Base-by-base conservation (phyloP, 192 early-diverging fungal genomes). In the Coemansia furcata region DNA sequence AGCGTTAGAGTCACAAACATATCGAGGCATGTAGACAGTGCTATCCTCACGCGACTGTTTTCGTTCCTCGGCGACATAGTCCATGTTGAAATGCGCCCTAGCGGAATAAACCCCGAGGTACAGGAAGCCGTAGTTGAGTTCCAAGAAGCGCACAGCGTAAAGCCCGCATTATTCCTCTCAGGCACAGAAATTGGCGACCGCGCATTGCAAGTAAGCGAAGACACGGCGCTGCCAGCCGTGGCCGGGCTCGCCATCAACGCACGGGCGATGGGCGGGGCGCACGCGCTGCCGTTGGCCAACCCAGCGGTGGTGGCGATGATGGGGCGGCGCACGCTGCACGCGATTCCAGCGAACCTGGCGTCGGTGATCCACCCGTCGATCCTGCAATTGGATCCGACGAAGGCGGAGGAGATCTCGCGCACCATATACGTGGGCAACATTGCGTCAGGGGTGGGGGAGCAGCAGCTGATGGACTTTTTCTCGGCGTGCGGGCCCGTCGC, bases 341-440 rank as follows among this genome's bases (percentile, higher is more conserved):
- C 72, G 26, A 74, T 86, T 52, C 80, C 83, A 5, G 50, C 78
- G 7, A 67, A 76, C 60, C 32, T 76, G 0, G 57, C 44, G 7
- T 83, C 85, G 1, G 62, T 77, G 38, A 80, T 87, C 29, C 85
- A 78, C 11, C 84, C 87, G 17, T 74, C 82, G 1, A 74, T 87
- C 10, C 67, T 86, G 37, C 85, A 86, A 17, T 73, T 84, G 44
- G 89, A 92, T 71, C 89, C 91, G 0, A 66, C 65, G 6, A 87
- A 89, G 63, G 88, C 89, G 1, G 90, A 93, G 37, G 91, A 92
- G 67, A 93, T 92, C 55, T 84, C 90, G 3, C 83, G 91, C 7
- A 93, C 92, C 0, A 70, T 93, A 1, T 93, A 93, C 52, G 88
- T 91, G 37, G 92, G 92, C 36, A 92, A 91, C 71, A 86, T 93